Conservation (phyloP, 352 stramenopile species). For the Globisporangium ultimum region DNA sequence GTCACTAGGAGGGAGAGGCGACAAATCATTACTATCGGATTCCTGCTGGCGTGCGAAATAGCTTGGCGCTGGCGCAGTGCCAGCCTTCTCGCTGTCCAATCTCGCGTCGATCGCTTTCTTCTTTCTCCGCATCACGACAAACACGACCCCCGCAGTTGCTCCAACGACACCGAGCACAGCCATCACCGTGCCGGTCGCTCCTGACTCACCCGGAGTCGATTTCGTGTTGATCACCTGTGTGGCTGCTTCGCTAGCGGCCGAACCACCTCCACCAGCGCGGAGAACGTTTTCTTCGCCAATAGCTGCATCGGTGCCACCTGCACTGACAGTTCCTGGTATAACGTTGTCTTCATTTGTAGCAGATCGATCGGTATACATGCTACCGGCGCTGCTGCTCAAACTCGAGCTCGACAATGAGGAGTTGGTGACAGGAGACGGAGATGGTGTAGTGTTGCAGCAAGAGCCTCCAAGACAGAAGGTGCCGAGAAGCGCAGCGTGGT, state of each 20-base stretch:
- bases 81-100: conserved; percentile 41
- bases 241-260: conserved; percentile 12
- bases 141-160: conserved; percentile 34
- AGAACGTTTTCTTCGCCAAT: not conserved
- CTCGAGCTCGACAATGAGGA: conserved; percentile 1
- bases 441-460: conserved; percentile 40
- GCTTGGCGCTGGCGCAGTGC: conserved; percentile 28
- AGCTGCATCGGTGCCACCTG: conserved; percentile 1
- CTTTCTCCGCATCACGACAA: conserved; percentile 48
- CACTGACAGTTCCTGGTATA: conserved; percentile 7
- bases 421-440: conserved; percentile 5
- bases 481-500: conserved; percentile 60
- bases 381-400: not conserved
- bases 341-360: conserved; percentile 13
- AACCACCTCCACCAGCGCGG: conserved; percentile 14
- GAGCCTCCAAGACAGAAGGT: conserved; percentile 54
- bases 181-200: conserved; percentile 37
- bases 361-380: not conserved
- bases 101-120: conserved; percentile 36
- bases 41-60: conserved; percentile 38
- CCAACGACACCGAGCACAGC: conserved; percentile 48
- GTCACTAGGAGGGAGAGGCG: conserved; percentile 17
- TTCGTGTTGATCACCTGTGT: conserved; percentile 14
- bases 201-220: conserved; percentile 25
- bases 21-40: conserved; percentile 24